Percentiles rank a stretch among this genome's conserved stretches.
These are phyloP conservation scores for Psidium friedrichsthalianum DNA, from an alignment of 345 rosid species.

Conservation along the genomic window DNA sequence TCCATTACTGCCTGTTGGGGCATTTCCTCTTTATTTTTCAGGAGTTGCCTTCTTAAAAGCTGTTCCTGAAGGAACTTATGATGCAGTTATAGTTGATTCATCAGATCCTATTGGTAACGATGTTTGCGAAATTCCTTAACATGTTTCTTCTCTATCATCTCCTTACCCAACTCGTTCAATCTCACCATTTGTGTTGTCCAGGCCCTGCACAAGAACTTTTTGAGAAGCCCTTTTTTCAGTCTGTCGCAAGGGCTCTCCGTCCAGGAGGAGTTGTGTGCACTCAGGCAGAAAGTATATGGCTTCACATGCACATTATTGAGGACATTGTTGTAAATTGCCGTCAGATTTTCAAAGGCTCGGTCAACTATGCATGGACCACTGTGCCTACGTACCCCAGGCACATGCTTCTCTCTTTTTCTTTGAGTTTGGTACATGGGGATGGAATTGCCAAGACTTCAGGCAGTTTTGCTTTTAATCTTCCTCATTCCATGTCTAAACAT, in stretches of 20 bases:
- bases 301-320: conserved; percentile 96
- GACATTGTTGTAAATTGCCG: conserved; percentile 83
- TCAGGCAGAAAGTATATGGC: conserved; percentile 98
- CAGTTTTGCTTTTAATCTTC: background rate
- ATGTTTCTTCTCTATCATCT: background rate
- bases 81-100: conserved; percentile 89
- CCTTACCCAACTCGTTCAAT: background rate
- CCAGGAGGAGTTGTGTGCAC: conserved; percentile 96
- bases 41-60: conserved; percentile 87
- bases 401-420: background rate
- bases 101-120: conserved; percentile 80
- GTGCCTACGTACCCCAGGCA: conserved; percentile 98
- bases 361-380: conserved; percentile 94
- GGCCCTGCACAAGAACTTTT: conserved; percentile 98
- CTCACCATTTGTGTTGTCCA: conserved; percentile 1
- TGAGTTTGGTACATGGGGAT: background rate
- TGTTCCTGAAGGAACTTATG: conserved; percentile 72
- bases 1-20: background rate
- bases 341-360: conserved; percentile 86
- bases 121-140: background rate
- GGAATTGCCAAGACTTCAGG: background rate
- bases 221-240: conserved; percentile 84
- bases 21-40: conserved; percentile 10
- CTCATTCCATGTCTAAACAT: background rate
- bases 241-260: conserved; percentile 83